A percentile compares a stretch with the other conserved stretches of the same genome.
Evolutionary conservation across 768 basidiomycete species (phyloP).

Genomic region (Suillus subaureus): DNA sequence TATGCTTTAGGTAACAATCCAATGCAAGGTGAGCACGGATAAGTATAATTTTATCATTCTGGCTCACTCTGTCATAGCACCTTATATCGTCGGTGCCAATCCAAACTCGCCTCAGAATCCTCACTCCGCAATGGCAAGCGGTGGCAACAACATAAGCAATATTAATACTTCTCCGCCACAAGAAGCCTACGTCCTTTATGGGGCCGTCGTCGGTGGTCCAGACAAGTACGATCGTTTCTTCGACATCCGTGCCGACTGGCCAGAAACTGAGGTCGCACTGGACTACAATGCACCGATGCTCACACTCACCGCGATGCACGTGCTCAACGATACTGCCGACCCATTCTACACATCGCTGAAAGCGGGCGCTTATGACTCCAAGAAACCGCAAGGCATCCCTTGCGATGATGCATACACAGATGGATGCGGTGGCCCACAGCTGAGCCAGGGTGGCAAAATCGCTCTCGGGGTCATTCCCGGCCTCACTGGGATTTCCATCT

Average conservation of each 20-base stretch:
- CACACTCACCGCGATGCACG: conserved; percentile 79
- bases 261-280: conserved; percentile 85
- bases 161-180: conserved; percentile 74
- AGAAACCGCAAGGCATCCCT: conserved; percentile 67
- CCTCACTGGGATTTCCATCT: conserved; percentile 59
- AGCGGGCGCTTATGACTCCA: conserved; percentile 64
- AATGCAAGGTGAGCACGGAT: conserved; percentile 64
- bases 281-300: conserved; percentile 92
- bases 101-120: conserved; percentile 92
- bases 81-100: conserved; percentile 84
- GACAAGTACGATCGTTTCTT: conserved; percentile 74
- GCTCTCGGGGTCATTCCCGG: conserved; percentile 70
- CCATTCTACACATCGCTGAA: conserved; percentile 78
- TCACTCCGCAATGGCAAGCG: conserved; percentile 87
- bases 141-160: conserved; percentile 67
- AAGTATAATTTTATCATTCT: neutral
- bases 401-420: conserved; percentile 73
- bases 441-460: conserved; percentile 65
- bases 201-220: conserved; percentile 89
- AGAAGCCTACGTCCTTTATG: conserved; percentile 81
- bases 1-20: conserved; percentile 89
- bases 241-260: conserved; percentile 89
- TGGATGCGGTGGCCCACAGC: conserved; percentile 50
- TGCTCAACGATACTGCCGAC: conserved; percentile 66
- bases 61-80: conserved; percentile 13